Evolutionary conservation across 768 basidiomycete species (phyloP).

Genomic region (Leccinum uliginosum): DNA sequence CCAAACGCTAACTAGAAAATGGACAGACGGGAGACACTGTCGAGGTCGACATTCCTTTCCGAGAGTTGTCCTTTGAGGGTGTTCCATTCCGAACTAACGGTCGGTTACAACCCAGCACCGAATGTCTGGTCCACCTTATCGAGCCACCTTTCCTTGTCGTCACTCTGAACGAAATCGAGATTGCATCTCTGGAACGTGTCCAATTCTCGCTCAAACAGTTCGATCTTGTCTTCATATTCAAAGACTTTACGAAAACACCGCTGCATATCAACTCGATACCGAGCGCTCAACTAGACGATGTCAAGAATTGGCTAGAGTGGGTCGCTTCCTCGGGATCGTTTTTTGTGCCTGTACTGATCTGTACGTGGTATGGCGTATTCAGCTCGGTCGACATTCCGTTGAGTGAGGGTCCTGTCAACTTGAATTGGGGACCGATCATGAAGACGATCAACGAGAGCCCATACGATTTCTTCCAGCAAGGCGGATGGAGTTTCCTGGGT

Average conservation of each 20-base stretch:
- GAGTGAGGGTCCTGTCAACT: slow-evolving; percentile 92
- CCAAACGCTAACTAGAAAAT: neutral
- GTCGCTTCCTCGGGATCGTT: slow-evolving; percentile 26
- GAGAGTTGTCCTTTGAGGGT: slow-evolving; percentile 94
- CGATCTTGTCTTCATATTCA: slow-evolving; percentile 95
- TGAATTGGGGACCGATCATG: slow-evolving; percentile 99
- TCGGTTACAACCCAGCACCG: slow-evolving; percentile 92
- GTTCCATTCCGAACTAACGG: slow-evolving; percentile 95
- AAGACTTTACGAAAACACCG: slow-evolving; percentile 89
- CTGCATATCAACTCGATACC: slow-evolving; percentile 97
- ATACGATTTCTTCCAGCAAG: slow-evolving; percentile 90
- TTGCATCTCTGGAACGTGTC: slow-evolving; percentile 94
- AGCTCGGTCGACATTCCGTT: slow-evolving; percentile 97
- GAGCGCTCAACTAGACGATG: slow-evolving; percentile 85
- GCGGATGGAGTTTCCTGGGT: slow-evolving; percentile 95
- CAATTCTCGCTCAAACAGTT: slow-evolving; percentile 96
- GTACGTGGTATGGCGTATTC: neutral
- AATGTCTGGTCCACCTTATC: slow-evolving; percentile 92
- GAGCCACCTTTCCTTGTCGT: slow-evolving; percentile 96
- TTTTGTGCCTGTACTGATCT: slow-evolving; percentile 3
- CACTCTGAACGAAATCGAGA: slow-evolving; percentile 91
- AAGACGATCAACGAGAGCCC: slow-evolving; percentile 97
- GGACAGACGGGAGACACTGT: slow-evolving; percentile 74
- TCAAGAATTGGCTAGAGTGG: slow-evolving; percentile 99
- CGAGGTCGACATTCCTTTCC: slow-evolving; percentile 95